A percentile compares a stretch with the other conserved stretches of the same genome.
Evolutionary conservation across 148 eudicot genomes (phyloP).

Genomic region (Amaranthus cruentus): DNA sequence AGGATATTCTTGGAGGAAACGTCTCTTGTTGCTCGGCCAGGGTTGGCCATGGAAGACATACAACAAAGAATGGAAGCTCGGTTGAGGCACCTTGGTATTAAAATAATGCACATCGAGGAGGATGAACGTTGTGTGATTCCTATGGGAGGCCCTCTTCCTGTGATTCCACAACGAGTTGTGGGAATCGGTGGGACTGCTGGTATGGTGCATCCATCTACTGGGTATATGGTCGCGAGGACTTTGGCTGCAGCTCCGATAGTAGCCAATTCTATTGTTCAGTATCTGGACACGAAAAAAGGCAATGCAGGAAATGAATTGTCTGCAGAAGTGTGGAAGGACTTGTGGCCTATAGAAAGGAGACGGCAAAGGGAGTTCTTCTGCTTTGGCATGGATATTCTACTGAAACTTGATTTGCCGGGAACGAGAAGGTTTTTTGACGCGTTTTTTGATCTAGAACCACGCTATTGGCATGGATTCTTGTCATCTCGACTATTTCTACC

Average conservation of each 20-base stretch:
- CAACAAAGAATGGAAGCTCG: constrained; percentile 94
- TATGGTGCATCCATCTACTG: constrained; percentile 99
- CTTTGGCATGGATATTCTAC: constrained; percentile 94
- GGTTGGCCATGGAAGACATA: constrained; percentile 68
- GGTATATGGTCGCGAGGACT: constrained; percentile 98
- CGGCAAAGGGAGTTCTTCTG: constrained; percentile 95
- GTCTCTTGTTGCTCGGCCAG: constrained; percentile 95
- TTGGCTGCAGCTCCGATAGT: constrained; percentile 95
- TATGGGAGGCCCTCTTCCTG: constrained; percentile 97
- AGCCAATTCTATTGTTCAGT: constrained; percentile 69
- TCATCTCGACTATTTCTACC: constrained; percentile 88
- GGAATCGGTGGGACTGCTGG: constrained; percentile 99
- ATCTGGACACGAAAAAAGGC: constrained; percentile 48
- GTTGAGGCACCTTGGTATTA: constrained; percentile 75
- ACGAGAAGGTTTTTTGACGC: constrained; percentile 91
- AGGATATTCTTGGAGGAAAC: constrained; percentile 94
- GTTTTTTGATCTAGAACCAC: constrained; percentile 92
- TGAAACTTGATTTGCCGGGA: constrained; percentile 86
- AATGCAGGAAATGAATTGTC: constrained; percentile 53
- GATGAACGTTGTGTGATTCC: constrained; percentile 94
- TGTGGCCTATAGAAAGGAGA: constrained; percentile 97
- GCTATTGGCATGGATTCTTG: constrained; percentile 97
- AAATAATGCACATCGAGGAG: constrained; percentile 81
- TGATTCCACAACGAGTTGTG: constrained; percentile 85
- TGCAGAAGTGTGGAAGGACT: constrained; percentile 74